Base-by-base conservation (phyloP, 1,284 basidiomycete species). In the Exobasidium cylindrosporum region DNA sequence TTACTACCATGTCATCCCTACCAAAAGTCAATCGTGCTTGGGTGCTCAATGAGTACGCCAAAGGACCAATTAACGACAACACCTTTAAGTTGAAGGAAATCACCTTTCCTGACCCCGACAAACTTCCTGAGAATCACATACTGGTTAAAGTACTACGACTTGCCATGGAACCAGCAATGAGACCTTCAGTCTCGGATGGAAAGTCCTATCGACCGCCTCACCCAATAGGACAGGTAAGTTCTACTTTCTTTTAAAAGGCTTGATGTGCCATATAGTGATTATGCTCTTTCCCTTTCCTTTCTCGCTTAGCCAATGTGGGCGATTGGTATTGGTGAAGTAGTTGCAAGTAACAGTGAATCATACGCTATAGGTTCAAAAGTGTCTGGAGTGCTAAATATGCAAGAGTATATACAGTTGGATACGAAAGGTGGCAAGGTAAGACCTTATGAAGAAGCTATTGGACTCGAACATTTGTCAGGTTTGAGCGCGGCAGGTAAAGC, bases 281-380 rank as follows among this genome's bases (percentile, higher is more conserved):
- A n/a, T n/a, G 43, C 14, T n/a, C n/a, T 14, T 14, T n/a, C n/a
- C 14, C n/a, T 14, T 10, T 29, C 23, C 30, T 24, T 23, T 17
- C 49, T 7, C n/a, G n/a, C n/a, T n/a, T n/a, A n/a, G n/a, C 45
- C 57, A 17, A 30, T 58, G 57, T 58, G 57, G 57, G 57, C 57
- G 2, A 28, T 58, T 54, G 57, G 57, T n/a, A 47, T 58, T 40
- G 57, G 46, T 43, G 57, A 47, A 31, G 57, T 58, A 14, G 46
- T 47, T 3, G 57, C 14, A 7, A 23, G 17, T 30, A 53, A 50
- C 7, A 30, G 32, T 30, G 14, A 26, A 1, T 1, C 21, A 23
- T 47, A 11, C 28, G 45, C 26, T n/a, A 6, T 31, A 4, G 57
- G 57, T n/a, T 29, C n/a, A 55, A 26, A 55, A 44, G 53, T 55